Conservation (phyloP, 495 filamentous ascomycete species). For the Trichocladium uniseriatum region DNA sequence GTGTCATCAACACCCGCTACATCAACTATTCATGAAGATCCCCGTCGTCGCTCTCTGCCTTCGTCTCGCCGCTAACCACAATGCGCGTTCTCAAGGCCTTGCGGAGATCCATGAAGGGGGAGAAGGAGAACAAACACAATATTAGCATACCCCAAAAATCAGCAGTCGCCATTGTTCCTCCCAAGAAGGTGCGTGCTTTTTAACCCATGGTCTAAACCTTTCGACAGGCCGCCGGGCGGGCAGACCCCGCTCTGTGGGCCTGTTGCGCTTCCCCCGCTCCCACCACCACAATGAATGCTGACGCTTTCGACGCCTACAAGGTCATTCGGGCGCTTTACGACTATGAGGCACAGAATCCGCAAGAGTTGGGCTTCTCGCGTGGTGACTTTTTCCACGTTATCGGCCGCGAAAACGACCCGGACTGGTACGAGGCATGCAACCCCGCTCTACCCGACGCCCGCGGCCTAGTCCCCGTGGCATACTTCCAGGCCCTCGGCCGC, state of each 20-base stretch:
- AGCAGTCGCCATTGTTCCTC: constrained; percentile 88
- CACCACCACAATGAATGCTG: constrained; percentile 10
- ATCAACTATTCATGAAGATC: background rate
- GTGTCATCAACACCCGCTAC: background rate
- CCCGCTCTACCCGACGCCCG: constrained; percentile 78
- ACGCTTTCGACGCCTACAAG: constrained; percentile 38
- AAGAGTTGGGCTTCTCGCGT: constrained; percentile 82
- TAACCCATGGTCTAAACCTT: constrained; percentile 11
- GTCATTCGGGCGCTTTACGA: constrained; percentile 96
- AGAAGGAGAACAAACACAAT: constrained; percentile 68
- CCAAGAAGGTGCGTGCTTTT: constrained; percentile 72
- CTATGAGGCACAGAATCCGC: constrained; percentile 64
- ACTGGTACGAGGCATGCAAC: constrained; percentile 99
- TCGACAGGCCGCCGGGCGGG: background rate
- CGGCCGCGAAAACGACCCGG: constrained; percentile 82
- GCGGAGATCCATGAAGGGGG: constrained; percentile 72
- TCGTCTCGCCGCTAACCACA: constrained; percentile 24
- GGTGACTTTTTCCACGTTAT: constrained; percentile 99
- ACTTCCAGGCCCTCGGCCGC: constrained; percentile 86
- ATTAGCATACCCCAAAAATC: constrained; percentile 87
- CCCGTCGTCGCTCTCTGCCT: too few relatives aligned
- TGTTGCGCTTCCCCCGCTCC: background rate
- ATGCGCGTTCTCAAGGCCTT: constrained; percentile 55
- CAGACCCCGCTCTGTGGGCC: constrained; percentile 1
- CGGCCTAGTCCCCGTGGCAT: constrained; percentile 85